These are phyloP conservation scores for Dysphania ambrosioides DNA, from an alignment of 148 eudicot genomes.

Conservation along the genomic window DNA sequence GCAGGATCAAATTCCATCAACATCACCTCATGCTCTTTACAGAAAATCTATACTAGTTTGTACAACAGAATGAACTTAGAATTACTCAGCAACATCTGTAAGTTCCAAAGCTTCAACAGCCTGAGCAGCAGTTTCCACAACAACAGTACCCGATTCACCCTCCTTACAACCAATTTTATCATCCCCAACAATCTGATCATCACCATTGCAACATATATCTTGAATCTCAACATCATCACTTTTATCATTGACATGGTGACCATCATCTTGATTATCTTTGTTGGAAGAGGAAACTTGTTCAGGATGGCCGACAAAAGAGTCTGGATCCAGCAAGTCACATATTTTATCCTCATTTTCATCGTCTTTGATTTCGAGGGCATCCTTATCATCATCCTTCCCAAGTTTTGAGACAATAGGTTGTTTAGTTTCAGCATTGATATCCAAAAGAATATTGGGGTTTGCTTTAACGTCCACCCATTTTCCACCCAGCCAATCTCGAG, in stretches of 20 bases:
- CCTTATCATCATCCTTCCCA: constrained; percentile 39
- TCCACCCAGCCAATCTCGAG: constrained; percentile 77
- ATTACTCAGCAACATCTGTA: not conserved
- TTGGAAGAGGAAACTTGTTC: constrained; percentile 22
- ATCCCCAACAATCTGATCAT: constrained; percentile 5
- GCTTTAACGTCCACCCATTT: constrained; percentile 61
- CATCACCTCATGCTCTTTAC: constrained; percentile 22
- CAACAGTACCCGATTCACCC: constrained; percentile 11
- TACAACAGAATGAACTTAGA: constrained; percentile 12
- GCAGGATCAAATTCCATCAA: constrained; percentile 20
- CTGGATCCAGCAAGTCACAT: constrained; percentile 27
- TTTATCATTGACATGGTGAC: constrained; percentile 15
- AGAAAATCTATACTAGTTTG: constrained; percentile 28
- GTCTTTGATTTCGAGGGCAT: constrained; percentile 28
- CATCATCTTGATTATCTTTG: constrained; percentile 23
- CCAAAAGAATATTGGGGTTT: constrained; percentile 47
- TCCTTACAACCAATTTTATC: not conserved
- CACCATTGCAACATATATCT: constrained; percentile 1
- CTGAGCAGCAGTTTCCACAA: not conserved
- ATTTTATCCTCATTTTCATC: constrained; percentile 33
- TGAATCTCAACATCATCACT: constrained; percentile 10
- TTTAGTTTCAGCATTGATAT: constrained; percentile 30
- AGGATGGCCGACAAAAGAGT: constrained; percentile 15
- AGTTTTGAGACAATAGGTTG: constrained; percentile 28
- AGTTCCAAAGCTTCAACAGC: constrained; percentile 4